Evolutionary conservation across 1,284 basidiomycete genomes (phyloP).

Genomic region (Gomphus bonarii): DNA sequence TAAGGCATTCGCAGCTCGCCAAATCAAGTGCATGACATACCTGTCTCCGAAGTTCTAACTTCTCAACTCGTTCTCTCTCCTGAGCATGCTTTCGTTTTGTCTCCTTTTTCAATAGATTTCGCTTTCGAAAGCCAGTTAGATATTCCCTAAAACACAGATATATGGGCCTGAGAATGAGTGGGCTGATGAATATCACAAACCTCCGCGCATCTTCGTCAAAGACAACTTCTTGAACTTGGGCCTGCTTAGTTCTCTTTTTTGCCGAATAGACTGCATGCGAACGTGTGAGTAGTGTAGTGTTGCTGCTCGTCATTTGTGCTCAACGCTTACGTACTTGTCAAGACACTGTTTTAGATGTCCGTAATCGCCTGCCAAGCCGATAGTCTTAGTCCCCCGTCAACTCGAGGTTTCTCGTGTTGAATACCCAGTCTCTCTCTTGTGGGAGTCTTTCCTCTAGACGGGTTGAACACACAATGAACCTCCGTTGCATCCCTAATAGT

Average conservation of each 20-base stretch:
- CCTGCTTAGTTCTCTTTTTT: slow-evolving; percentile 45
- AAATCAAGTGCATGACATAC: slow-evolving; percentile 28
- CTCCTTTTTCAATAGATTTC: slow-evolving; percentile 69
- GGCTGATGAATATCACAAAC: slow-evolving; percentile 27
- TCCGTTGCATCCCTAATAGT: no score
- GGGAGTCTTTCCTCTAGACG: no score
- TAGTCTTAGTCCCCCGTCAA: no score
- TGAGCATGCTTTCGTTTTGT: slow-evolving; percentile 55
- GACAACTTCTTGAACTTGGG: slow-evolving; percentile 57
- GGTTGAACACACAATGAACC: no score
- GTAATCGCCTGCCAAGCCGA: no score
- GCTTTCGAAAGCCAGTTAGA: slow-evolving; percentile 80
- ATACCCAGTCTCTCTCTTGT: no score
- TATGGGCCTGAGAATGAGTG: slow-evolving; percentile 8
- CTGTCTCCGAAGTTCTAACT: slow-evolving; percentile 57
- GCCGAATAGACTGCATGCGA: slow-evolving; percentile 50
- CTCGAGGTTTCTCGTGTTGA: no score
- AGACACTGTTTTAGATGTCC: no score
- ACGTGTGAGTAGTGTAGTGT: slow-evolving; percentile 46
- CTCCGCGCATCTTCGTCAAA: slow-evolving; percentile 71
- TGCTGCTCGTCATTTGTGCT: slow-evolving; percentile 24
- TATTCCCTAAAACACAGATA: slow-evolving; percentile 46
- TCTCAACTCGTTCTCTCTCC: slow-evolving; percentile 58
- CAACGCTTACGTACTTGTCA: no score
- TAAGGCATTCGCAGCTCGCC: slow-evolving; percentile 6